These are phyloP conservation scores for Linnemannia hyalina DNA, from an alignment of 192 early-diverging fungal genomes.

Conservation along the genomic window DNA sequence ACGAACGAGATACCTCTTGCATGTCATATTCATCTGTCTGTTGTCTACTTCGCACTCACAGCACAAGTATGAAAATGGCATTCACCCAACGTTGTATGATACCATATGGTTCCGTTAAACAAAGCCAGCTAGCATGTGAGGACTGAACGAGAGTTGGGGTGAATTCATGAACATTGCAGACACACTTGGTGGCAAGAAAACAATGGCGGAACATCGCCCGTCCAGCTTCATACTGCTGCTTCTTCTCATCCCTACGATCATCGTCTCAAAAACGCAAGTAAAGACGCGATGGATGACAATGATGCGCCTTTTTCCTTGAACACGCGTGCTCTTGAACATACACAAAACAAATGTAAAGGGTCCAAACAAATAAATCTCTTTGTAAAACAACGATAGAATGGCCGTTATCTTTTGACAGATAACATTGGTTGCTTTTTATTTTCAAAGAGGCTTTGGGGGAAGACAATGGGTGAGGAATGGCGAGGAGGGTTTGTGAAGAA, in stretches of 20 bases:
- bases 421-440: slow-evolving; percentile 35
- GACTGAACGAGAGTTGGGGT: no score
- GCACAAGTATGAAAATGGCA: no score
- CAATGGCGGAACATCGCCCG: no score
- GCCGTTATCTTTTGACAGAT: slow-evolving; percentile 46
- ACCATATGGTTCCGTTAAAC: no score
- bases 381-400: slow-evolving; percentile 25
- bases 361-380: background rate
- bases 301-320: background rate
- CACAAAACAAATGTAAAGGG: background rate
- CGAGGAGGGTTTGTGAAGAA: background rate
- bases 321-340: background rate
- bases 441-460: slow-evolving; percentile 6
- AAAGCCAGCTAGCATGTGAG: no score
- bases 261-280: background rate
- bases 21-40: no score
- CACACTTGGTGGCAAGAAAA: no score
- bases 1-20: background rate
- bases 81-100: no score
- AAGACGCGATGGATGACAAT: background rate
- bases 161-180: no score
- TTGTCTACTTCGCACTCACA: no score
- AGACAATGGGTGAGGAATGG: background rate
- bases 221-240: no score
- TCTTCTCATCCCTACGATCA: no score